A percentile compares a stretch with the other conserved stretches of the same genome.
Evolutionary conservation across 805 yeast species (phyloP).

Genomic region (Metschnikowia colocasiae): DNA sequence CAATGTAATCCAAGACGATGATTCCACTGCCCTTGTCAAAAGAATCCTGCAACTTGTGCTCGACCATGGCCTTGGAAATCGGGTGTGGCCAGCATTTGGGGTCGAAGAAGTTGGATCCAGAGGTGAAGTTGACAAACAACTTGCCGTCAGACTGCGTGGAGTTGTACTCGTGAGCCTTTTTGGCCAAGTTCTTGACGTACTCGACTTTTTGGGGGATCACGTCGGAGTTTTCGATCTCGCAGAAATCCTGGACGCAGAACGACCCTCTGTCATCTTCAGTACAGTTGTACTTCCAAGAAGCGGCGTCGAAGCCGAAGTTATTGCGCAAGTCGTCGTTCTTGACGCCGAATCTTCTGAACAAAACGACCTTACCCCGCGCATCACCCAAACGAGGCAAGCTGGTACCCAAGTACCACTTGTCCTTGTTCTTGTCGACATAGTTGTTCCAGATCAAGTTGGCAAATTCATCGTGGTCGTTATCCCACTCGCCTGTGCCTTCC

Average conservation of each 20-base stretch:
- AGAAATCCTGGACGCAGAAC: conserved; percentile 69
- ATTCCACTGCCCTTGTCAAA: conserved; percentile 60
- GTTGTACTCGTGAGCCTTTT: conserved; percentile 50
- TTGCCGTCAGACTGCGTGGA: conserved; percentile 43
- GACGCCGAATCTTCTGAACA: conserved; percentile 72
- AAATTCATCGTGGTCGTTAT: conserved; percentile 60
- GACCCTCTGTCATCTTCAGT: conserved; percentile 60
- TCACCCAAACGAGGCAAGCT: conserved; percentile 58
- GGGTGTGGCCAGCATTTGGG: conserved; percentile 71
- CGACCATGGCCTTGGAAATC: conserved; percentile 51
- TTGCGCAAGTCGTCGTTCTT: conserved; percentile 38
- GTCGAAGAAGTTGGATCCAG: conserved; percentile 70
- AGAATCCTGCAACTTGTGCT: conserved; percentile 42
- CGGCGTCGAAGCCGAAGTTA: conserved; percentile 65
- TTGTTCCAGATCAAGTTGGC: conserved; percentile 56
- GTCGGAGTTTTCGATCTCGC: conserved; percentile 51
- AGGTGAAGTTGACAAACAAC: conserved; percentile 66
- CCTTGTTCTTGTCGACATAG: conserved; percentile 47
- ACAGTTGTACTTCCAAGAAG: conserved; percentile 63
- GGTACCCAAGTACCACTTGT: conserved; percentile 58
- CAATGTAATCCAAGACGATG: conserved; percentile 65
- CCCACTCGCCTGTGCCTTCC: conserved; percentile 69
- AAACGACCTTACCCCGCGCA: conserved; percentile 60
- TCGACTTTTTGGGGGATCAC: conserved; percentile 56
- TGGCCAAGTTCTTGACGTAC: conserved; percentile 53